Base-by-base conservation (phyloP, 2,329 filamentous ascomycete species). In the Penicillium sp. region DNA sequence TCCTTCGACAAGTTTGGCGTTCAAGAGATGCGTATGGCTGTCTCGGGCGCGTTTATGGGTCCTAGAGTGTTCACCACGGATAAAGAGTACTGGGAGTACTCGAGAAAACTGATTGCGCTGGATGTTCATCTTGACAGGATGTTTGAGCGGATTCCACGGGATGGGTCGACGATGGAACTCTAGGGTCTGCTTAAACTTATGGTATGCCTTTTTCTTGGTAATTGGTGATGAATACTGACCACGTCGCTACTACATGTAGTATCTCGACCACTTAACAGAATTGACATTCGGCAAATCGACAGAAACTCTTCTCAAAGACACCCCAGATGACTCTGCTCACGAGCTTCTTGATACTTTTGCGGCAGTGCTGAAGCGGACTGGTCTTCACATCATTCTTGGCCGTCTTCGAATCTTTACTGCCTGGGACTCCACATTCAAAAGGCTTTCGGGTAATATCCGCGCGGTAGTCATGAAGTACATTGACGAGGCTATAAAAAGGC, bases 41-140 rank as follows among this genome's bases (percentile, higher is more conserved):
- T 55, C n/a, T n/a, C 23, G 30, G n/a, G 64, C 28, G 73, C 74
- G 1, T 62, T 76, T 40, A 62, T 77, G 4, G 74, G 73, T 0
- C 70, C 71, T 74, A 78, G 79, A 7, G 84, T 85, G 58, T 73
- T 73, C 71, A 88, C 87, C 0, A 90, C 89, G 0, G 91, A 96
- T 70, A 88, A 88, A 2, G 77, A 84, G 5, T 75, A 81, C 42
- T 97, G 92, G 92, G 43, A 20, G 12, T 11, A 5, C 33, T 55
- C 52, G 16, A 23, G 52, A 3, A 55, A 55, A 42, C 6, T 48
- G 23, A 47, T 55, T 33, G 11, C 14, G 12, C 52, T 55, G 5
- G 52, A 55, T 28, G 33, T 48, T 11, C 52, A 55, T 49, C n/a
- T 55, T 6, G 45, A 48, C 21, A 28, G 52, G 5, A 33, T 49